Conservation (phyloP, 306 rosid species). For the Lathyrus oleraceus region DNA sequence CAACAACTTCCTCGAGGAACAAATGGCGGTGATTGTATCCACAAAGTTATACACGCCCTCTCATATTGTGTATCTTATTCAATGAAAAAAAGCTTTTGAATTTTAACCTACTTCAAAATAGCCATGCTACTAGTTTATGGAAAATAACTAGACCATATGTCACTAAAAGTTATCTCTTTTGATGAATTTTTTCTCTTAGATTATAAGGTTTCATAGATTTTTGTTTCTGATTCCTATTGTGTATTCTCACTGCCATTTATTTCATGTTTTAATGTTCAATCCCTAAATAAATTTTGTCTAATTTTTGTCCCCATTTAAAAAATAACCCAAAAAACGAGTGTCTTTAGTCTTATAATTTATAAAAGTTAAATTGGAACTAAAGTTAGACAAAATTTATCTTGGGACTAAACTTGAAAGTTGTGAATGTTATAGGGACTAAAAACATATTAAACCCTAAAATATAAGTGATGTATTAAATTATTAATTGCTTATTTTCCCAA, state of each 20-base stretch:
- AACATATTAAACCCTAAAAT: no score
- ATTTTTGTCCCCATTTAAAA: no score
- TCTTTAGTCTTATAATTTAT: no score
- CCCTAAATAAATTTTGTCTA: no score
- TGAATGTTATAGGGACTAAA: no score
- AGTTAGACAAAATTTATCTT: no score
- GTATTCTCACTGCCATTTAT: conserved; percentile 11
- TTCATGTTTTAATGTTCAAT: not conserved
- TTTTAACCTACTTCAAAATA: conserved; percentile 1
- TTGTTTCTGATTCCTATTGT: not conserved
- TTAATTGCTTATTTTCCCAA: no score
- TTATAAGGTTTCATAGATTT: not conserved
- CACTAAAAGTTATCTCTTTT: not conserved
- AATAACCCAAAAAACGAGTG: no score
- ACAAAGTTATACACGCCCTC: not conserved
- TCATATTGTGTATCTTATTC: not conserved
- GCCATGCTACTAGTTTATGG: not conserved
- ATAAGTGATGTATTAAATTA: no score
- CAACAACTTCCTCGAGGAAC: conserved; percentile 81
- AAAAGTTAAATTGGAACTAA: no score
- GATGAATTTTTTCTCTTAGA: conserved; percentile 15
- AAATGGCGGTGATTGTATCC: conserved; percentile 87
- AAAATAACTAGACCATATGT: not conserved
- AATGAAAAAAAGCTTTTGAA: not conserved
- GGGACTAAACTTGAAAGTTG: no score